Conservation (phyloP, 2,329 filamentous ascomycete species). For the Metarhizium album region DNA sequence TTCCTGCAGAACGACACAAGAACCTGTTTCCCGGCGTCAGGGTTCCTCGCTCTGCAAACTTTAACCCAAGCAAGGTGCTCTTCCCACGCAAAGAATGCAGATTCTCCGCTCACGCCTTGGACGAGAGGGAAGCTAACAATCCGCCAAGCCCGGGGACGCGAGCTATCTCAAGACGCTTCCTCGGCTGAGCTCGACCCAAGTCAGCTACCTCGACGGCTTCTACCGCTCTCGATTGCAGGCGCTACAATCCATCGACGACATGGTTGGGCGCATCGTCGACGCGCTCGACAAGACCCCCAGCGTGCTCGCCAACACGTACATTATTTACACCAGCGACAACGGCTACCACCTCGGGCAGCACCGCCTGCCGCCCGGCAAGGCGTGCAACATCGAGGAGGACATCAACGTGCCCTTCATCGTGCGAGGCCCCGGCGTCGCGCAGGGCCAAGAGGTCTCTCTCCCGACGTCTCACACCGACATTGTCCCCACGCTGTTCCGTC, state of each 20-base stretch:
- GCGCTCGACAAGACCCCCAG: conserved; percentile 35
- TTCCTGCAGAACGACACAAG: conserved; percentile 49
- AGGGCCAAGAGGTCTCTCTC: conserved; percentile 26
- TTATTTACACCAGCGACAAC: conserved; percentile 50
- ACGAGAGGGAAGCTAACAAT: no score
- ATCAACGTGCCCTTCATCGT: conserved; percentile 47
- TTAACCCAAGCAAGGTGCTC: conserved; percentile 51
- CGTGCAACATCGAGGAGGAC: conserved; percentile 47
- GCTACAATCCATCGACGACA: conserved; percentile 43
- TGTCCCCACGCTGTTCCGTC: conserved; percentile 45
- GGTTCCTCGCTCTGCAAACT: conserved; percentile 51
- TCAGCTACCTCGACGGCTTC: conserved; percentile 38
- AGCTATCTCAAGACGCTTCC: conserved; percentile 34
- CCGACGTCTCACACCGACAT: conserved; percentile 54
- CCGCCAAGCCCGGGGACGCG: conserved; percentile 20
- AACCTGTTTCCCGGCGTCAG: conserved; percentile 48
- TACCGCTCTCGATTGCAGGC: conserved; percentile 40
- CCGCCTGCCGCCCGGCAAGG: conserved; percentile 45
- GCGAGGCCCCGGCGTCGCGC: conserved; percentile 40
- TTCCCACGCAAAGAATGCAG: no score
- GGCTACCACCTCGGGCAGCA: conserved; percentile 52
- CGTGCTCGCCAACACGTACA: conserved; percentile 51
- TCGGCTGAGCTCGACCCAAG: conserved; percentile 26
- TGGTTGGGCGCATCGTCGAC: conserved; percentile 35
- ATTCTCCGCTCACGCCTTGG: no score